Percentiles rank a stretch among this genome's conserved stretches.
These are phyloP conservation scores for Eragrostis tef DNA, from an alignment of 202 grass and related monocot genomes.

Conservation along the genomic window DNA sequence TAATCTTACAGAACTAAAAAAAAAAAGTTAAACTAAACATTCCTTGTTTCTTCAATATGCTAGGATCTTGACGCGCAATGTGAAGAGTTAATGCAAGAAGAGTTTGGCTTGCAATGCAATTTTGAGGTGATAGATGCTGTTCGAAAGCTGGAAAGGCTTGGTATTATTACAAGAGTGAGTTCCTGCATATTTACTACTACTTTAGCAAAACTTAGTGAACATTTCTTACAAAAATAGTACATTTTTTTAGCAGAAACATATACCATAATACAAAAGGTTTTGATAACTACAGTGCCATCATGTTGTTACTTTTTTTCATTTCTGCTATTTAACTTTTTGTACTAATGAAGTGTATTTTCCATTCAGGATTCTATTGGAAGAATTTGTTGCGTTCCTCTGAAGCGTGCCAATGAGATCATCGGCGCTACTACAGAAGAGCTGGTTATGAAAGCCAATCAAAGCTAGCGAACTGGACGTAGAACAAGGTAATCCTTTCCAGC, in stretches of 20 bases:
- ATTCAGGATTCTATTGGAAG: slow-evolving; percentile 90
- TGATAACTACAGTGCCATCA: background rate
- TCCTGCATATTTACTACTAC: too few relatives aligned
- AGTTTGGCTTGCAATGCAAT: slow-evolving; percentile 90
- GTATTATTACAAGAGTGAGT: slow-evolving; percentile 91
- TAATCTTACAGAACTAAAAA: background rate
- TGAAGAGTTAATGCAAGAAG: slow-evolving; percentile 92
- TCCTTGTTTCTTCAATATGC: slow-evolving; percentile 30
- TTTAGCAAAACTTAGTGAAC: background rate
- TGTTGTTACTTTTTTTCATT: background rate
- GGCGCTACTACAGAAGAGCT: slow-evolving; percentile 84
- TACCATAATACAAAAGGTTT: too few relatives aligned
- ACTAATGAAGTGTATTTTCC: slow-evolving; percentile 15
- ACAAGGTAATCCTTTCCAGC: slow-evolving; percentile 41
- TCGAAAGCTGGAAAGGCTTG: slow-evolving; percentile 90
- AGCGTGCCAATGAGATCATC: slow-evolving; percentile 84
- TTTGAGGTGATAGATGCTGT: slow-evolving; percentile 95
- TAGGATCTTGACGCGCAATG: slow-evolving; percentile 94
- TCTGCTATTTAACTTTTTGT: background rate
- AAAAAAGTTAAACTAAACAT: too few relatives aligned
- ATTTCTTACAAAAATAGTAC: slow-evolving; percentile 29
- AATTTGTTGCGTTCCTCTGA: slow-evolving; percentile 78
- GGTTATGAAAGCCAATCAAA: slow-evolving; percentile 72
- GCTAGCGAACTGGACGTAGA: slow-evolving; percentile 46
- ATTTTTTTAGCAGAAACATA: too few relatives aligned